Percentiles rank a stretch among this genome's conserved stretches.
Evolutionary conservation across 2,329 filamentous ascomycete genomes (phyloP).

Genomic region (Aureobasidium leucospermi): DNA sequence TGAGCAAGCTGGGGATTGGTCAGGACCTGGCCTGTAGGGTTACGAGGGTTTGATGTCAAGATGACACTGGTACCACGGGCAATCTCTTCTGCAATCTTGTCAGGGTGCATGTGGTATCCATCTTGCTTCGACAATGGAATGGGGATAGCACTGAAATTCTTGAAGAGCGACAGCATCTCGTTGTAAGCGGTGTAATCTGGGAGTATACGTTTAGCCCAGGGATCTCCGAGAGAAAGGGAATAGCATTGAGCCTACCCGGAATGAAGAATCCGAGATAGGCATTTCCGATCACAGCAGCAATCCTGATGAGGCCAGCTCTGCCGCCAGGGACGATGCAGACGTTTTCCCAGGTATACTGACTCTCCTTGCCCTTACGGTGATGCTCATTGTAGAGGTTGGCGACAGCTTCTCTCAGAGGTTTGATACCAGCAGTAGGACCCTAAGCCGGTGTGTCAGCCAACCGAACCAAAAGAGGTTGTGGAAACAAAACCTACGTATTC

Average conservation of each 20-base stretch:
- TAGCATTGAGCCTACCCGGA: background rate
- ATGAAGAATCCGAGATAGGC: constrained; percentile 73
- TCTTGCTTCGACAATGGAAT: constrained; percentile 79
- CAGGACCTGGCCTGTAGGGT: constrained; percentile 85
- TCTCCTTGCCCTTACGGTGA: constrained; percentile 78
- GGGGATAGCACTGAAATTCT: constrained; percentile 83
- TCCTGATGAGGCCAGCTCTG: constrained; percentile 84
- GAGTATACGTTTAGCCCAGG: no score
- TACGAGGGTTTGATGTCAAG: constrained; percentile 89
- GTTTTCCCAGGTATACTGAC: constrained; percentile 95
- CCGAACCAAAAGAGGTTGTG: no score
- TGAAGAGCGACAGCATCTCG: constrained; percentile 92
- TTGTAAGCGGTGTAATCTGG: constrained; percentile 88
- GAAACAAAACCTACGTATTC: constrained; percentile 55
- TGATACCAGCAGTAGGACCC: constrained; percentile 85
- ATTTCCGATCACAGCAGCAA: constrained; percentile 88
- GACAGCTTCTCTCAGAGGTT: constrained; percentile 79
- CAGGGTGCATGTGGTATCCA: constrained; percentile 85
- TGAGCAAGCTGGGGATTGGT: constrained; percentile 75
- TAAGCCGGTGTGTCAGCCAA: background rate
- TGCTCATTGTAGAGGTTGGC: constrained; percentile 89
- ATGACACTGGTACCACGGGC: constrained; percentile 56
- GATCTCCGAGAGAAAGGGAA: no score
- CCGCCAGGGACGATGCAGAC: constrained; percentile 94
- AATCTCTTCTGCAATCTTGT: constrained; percentile 72